phyloP scores from a whole-genome alignment of 1,284 basidiomycete genomes.

The Thelephora terrestris region DNA sequence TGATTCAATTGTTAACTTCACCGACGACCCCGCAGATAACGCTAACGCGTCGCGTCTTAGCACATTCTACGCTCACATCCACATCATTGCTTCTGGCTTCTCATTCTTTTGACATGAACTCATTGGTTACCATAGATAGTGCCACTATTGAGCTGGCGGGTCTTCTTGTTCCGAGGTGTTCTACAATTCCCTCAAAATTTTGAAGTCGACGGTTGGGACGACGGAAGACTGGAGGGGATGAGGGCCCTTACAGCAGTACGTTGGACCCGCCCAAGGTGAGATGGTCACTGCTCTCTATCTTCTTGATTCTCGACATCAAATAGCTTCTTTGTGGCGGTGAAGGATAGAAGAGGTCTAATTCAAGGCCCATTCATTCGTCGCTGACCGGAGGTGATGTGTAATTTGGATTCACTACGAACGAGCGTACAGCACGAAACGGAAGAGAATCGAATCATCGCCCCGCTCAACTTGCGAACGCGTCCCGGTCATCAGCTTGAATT shows the following conservation, averaged over 20 bases:
- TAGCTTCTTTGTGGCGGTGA: constrained; percentile 49
- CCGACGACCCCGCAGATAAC: too few species aligned
- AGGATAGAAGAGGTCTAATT: constrained; percentile 46
- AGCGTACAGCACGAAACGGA: constrained; percentile 23
- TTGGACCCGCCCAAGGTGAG: constrained; percentile 47
- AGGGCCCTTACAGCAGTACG: constrained; percentile 45
- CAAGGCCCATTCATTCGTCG: neutral
- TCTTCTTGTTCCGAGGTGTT: constrained; percentile 51
- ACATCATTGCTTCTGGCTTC: too few species aligned
- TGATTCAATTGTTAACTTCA: too few species aligned
- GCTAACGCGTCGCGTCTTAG: too few species aligned
- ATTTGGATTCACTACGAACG: constrained; percentile 48
- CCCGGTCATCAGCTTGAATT: too few species aligned
- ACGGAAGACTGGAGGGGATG: too few species aligned
- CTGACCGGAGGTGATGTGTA: constrained; percentile 22
- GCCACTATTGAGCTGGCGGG: constrained; percentile 56
- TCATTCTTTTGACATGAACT: too few species aligned
- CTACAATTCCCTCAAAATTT: constrained; percentile 34
- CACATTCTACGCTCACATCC: too few species aligned
- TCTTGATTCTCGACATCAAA: neutral
- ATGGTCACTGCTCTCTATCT: constrained; percentile 2
- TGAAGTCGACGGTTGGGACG: constrained; percentile 43
- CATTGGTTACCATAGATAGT: constrained; percentile 27
- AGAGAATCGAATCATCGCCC: neutral
- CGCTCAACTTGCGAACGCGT: constrained; percentile 2